Percentiles rank a stretch among this genome's conserved stretches.
Conservation (phyloP, 2,329 filamentous ascomycete species). For the Calonectria henricotiae region DNA sequence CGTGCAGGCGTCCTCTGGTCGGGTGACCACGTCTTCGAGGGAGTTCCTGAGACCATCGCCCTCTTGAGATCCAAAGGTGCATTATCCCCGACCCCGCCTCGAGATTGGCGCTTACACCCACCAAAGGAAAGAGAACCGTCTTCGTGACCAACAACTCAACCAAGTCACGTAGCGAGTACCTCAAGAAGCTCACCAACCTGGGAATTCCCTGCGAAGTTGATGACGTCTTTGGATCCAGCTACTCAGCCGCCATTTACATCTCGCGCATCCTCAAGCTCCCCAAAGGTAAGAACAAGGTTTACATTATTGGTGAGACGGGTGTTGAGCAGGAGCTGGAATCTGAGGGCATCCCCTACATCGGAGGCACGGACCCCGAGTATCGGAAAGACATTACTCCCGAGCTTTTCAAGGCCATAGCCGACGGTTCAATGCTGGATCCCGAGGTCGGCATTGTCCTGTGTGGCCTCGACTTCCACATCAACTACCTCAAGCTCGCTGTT, state of each 20-base stretch:
- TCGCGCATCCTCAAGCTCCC: slow-evolving; percentile 89
- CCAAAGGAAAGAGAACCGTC: slow-evolving; percentile 87
- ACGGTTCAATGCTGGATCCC: slow-evolving; percentile 83
- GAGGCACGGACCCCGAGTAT: slow-evolving; percentile 86
- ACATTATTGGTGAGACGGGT: slow-evolving; percentile 90
- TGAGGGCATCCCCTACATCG: slow-evolving; percentile 85
- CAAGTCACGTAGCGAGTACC: slow-evolving; percentile 93
- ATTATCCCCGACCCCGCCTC: not conserved
- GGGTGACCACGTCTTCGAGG: slow-evolving; percentile 90
- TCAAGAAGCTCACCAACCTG: slow-evolving; percentile 88
- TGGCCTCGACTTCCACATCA: slow-evolving; percentile 94
- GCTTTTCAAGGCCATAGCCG: slow-evolving; percentile 86
- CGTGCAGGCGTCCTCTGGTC: slow-evolving; percentile 92
- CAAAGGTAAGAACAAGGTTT: slow-evolving; percentile 90
- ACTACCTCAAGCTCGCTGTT: slow-evolving; percentile 91
- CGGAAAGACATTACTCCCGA: slow-evolving; percentile 84
- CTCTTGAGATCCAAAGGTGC: slow-evolving; percentile 86
- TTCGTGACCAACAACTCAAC: slow-evolving; percentile 99
- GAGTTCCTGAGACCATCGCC: slow-evolving; percentile 87
- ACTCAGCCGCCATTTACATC: slow-evolving; percentile 97
- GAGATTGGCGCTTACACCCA: slow-evolving; percentile 7
- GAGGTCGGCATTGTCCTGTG: slow-evolving; percentile 92
- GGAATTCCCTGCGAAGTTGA: slow-evolving; percentile 86
- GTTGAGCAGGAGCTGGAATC: slow-evolving; percentile 90
- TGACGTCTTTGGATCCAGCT: slow-evolving; percentile 96